These are phyloP conservation scores for Lindgomyces ingoldianus DNA, from an alignment of 495 filamentous ascomycete genomes.

Conservation along the genomic window DNA sequence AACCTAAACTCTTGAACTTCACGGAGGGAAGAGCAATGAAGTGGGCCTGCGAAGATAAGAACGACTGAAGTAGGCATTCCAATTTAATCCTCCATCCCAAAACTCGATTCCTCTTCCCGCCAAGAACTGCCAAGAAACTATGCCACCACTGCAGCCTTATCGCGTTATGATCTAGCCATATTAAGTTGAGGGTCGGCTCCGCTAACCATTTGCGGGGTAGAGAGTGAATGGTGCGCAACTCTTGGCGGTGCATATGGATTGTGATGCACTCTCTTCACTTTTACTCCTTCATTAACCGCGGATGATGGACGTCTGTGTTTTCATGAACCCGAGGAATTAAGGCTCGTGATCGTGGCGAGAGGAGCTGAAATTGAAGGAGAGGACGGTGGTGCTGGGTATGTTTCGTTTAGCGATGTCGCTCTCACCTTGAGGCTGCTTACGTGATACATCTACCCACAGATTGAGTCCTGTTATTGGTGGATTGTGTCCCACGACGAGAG, in stretches of 20 bases:
- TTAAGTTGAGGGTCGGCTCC: conserved; percentile 2
- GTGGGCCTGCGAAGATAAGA: no score
- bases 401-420: neutral
- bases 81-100: neutral
- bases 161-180: neutral
- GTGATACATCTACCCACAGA: neutral
- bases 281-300: neutral
- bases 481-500: no score
- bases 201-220: neutral
- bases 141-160: neutral
- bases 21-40: no score
- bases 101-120: neutral
- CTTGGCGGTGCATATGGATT: neutral
- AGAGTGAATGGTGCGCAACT: neutral
- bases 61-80: neutral
- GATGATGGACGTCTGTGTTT: neutral
- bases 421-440: neutral
- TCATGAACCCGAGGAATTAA: neutral
- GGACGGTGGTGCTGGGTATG: neutral
- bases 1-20: no score
- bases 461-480: neutral
- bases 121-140: neutral
- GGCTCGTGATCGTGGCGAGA: neutral
- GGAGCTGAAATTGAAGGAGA: neutral
- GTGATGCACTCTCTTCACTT: neutral